These are phyloP conservation scores for Cyberlindnera mycetangii DNA, from an alignment of 805 yeast species.

Conservation along the genomic window DNA sequence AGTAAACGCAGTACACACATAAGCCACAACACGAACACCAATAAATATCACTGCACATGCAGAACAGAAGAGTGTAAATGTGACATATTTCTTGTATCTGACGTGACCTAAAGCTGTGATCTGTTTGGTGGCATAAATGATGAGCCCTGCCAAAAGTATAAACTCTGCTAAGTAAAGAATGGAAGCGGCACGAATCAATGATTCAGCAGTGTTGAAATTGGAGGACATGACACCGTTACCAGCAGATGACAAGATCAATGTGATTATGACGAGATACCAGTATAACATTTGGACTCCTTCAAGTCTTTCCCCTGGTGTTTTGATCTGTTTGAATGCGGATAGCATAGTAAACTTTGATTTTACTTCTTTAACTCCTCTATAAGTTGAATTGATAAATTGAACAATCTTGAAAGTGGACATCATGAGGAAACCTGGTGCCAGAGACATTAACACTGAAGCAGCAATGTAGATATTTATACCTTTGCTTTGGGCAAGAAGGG, in stretches of 20 bases:
- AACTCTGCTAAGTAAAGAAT: conserved; percentile 2
- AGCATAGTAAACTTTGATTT: not conserved
- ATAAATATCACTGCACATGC: not conserved
- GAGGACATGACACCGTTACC: conserved; percentile 4
- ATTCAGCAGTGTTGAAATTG: not conserved
- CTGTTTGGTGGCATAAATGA: not conserved
- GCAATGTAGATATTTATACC: conserved; percentile 6
- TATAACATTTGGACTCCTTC: not conserved
- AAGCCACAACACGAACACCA: conserved; percentile 3
- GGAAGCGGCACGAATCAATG: conserved; percentile 2
- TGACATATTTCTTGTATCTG: conserved; percentile 3
- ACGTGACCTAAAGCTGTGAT: not conserved
- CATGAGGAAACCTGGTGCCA: conserved; percentile 5
- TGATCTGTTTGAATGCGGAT: not conserved
- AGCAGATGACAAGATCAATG: conserved; percentile 2
- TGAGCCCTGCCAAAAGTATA: not conserved
- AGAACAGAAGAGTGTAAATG: not conserved
- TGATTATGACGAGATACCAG: conserved; percentile 1
- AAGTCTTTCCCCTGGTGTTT: not conserved
- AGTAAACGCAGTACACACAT: conserved; percentile 1
- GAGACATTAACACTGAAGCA: not conserved
- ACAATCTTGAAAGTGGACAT: conserved; percentile 3
- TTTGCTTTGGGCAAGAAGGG: not conserved
- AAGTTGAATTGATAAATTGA: not conserved
- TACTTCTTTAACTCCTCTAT: not conserved